Base-by-base conservation (phyloP, 768 basidiomycete species). In the Mycena kentingensis region DNA sequence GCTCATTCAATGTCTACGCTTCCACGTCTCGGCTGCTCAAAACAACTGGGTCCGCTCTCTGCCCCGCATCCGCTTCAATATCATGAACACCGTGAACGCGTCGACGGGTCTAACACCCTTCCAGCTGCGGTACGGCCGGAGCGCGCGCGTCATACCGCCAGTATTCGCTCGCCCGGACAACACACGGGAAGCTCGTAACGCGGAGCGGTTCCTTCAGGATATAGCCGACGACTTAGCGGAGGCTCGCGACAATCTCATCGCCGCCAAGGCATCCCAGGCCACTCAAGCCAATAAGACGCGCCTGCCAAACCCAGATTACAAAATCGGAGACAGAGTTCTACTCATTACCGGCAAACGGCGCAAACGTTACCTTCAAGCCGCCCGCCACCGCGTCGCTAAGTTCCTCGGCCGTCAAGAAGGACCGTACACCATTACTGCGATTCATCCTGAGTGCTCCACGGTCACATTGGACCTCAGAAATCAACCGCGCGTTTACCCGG, bases 321-420 rank as follows among this genome's bases (percentile, higher is more conserved):
- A 51, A 0, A 60, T 67, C 2, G 67, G 60, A 2, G 67, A 74
- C 19, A 35, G 15, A 0, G 70, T 74, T 2, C 46, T 70, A 44
- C 45, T 73, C 2, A 65, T 64, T 0, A 70, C 67, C 3, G 44
- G 58, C 15, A 55, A 73, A 32, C 53, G 64, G 0, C 26, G 60
- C 0, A 39, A 54, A 2, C 61, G 70, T 1, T 77, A 70, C 49
- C 60, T 60, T 21, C n/a, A 46, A 0, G 35, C 36, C 1, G 65
- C 64, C 0, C 55, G 64, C 0, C 58, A 64, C 10, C 61, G 64
- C 0, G 63, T 65, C 0, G 71, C 71, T 0, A 78, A 78, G 45
- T 75, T 76, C 36, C 69, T 77, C 60, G 68, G 67, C 0, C 38
- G 62, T 0, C 72, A 49, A n/a, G 65, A 77, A 41, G 64, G 71